Conservation (phyloP, 2,329 filamentous ascomycete genomes). For the Penicillium sp. region DNA sequence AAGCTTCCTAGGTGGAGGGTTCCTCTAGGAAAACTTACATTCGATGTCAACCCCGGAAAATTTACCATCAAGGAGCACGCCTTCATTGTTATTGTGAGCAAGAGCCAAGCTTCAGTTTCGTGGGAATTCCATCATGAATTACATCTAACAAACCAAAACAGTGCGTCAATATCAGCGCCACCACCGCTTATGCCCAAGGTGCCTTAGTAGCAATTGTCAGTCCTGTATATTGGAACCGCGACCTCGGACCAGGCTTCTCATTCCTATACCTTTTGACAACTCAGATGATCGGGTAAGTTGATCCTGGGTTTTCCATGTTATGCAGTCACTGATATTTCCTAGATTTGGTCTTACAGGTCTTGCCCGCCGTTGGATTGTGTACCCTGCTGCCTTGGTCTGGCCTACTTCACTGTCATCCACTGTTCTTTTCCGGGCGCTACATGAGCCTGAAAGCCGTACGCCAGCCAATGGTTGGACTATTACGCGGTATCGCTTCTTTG, state of each 20-base stretch:
- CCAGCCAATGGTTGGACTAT: conserved; percentile 24
- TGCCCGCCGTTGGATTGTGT: conserved; percentile 24
- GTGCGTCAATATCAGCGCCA: conserved; percentile 35
- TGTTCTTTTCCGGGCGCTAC: conserved; percentile 22
- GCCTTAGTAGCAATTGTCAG: conserved; percentile 37
- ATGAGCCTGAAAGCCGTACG: conserved; percentile 17
- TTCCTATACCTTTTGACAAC: conserved; percentile 36
- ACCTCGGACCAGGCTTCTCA: conserved; percentile 35
- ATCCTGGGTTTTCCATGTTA: background rate
- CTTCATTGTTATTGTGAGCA: conserved; percentile 25
- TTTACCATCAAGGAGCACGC: conserved; percentile 28
- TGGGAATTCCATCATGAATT: background rate
- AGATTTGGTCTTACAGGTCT: conserved; percentile 25
- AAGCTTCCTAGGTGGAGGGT: conserved; percentile 27
- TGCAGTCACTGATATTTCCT: background rate
- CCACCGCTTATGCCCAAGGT: conserved; percentile 27
- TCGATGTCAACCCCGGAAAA: conserved; percentile 24
- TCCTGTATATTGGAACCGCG: conserved; percentile 37
- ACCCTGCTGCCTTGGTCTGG: conserved; percentile 24
- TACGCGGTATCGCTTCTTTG: conserved; percentile 22
- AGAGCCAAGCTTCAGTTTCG: background rate
- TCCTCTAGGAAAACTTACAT: conserved; percentile 20
- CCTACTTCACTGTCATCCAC: conserved; percentile 24
- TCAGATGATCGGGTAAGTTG: conserved; percentile 31
- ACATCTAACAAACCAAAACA: background rate